Conservation (phyloP, 108 stramenopile genomes). For the Halocafeteria seosinensis region DNA sequence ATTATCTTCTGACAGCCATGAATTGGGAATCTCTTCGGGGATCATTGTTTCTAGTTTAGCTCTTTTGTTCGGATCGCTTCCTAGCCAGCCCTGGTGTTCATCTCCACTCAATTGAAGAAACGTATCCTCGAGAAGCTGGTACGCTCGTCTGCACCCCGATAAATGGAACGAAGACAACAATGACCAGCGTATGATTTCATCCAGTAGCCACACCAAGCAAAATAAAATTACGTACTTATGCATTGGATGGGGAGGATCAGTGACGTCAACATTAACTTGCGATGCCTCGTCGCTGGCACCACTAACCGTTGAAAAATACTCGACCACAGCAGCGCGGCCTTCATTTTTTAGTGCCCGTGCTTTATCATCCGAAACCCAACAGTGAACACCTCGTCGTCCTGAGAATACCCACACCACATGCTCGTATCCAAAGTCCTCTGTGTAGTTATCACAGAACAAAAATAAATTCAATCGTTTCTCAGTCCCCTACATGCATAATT, state of each 20-base stretch:
- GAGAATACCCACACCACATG: slow-evolving; percentile 94
- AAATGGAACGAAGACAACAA: slow-evolving; percentile 40
- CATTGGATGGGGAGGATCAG: slow-evolving; percentile 64
- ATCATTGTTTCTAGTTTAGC: not conserved
- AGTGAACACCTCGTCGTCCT: slow-evolving; percentile 96
- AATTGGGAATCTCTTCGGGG: not conserved
- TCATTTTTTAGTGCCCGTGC: slow-evolving; percentile 73
- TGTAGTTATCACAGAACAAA: slow-evolving; percentile 11
- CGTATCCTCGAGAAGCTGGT: slow-evolving; percentile 56
- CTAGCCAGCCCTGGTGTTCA: not conserved
- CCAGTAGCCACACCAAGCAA: too few relatives aligned
- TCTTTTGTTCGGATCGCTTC: not conserved
- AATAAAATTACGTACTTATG: too few relatives aligned
- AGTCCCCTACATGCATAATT: not conserved
- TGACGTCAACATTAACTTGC: slow-evolving; percentile 31
- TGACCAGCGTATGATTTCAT: too few relatives aligned
- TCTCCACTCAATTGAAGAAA: slow-evolving; percentile 30
- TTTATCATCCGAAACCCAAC: slow-evolving; percentile 85
- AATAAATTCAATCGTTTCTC: not conserved
- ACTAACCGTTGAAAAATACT: slow-evolving; percentile 69
- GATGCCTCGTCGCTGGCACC: slow-evolving; percentile 17
- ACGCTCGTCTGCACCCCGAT: too few relatives aligned
- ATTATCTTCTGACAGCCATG: not conserved
- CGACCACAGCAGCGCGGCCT: slow-evolving; percentile 71
- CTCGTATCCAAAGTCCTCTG: slow-evolving; percentile 85